Conservation (phyloP, 192 early-diverging fungal species). For the Backusella tarrabulga region DNA sequence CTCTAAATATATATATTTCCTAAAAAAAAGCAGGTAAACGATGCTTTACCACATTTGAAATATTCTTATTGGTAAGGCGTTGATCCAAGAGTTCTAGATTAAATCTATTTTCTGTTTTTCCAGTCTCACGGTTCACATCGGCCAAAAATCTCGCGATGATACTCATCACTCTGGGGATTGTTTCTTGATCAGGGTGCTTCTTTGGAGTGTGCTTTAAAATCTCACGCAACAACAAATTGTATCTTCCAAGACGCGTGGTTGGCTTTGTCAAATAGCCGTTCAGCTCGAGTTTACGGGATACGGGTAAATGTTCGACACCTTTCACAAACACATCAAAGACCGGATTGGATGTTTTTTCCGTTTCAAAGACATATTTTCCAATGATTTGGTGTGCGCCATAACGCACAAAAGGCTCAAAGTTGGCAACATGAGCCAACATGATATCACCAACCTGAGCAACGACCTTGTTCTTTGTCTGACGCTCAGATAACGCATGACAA, state of each 20-base stretch:
- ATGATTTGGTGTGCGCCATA: constrained; percentile 87
- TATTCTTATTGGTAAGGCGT: constrained; percentile 54
- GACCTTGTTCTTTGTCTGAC: constrained; percentile 65
- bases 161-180: constrained; percentile 67
- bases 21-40: neutral
- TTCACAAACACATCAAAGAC: constrained; percentile 76
- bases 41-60: constrained; percentile 16
- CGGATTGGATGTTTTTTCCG: constrained; percentile 68
- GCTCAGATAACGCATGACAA: constrained; percentile 52
- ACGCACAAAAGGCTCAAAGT: constrained; percentile 76
- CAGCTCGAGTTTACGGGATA: constrained; percentile 78
- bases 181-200: constrained; percentile 73
- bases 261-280: constrained; percentile 88
- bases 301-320: constrained; percentile 65
- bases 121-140: constrained; percentile 84
- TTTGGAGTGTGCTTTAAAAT: constrained; percentile 80
- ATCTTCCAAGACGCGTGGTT: constrained; percentile 81
- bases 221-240: constrained; percentile 79
- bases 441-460: constrained; percentile 87
- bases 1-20: neutral
- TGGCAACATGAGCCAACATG: constrained; percentile 66
- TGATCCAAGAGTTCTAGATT: constrained; percentile 76
- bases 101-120: constrained; percentile 84
- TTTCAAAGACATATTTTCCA: constrained; percentile 79
- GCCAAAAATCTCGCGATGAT: constrained; percentile 72